Evolutionary conservation across 2,329 filamentous ascomycete genomes (phyloP).

Genomic region (Ophiostoma pallidulum): DNA sequence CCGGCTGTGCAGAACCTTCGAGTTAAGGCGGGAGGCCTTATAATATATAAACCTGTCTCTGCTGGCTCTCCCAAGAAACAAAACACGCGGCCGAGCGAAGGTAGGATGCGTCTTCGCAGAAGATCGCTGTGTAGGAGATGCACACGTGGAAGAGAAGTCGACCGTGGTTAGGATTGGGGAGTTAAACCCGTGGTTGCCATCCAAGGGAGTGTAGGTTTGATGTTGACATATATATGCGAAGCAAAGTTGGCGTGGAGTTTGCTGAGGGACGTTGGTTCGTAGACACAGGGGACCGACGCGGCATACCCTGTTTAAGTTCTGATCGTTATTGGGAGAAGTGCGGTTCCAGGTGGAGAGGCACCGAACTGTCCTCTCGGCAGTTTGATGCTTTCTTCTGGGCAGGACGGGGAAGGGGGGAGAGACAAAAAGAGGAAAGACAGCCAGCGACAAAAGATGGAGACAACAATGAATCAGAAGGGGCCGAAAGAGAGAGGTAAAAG

Average conservation of each 20-base stretch:
- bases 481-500: not conserved
- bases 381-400: not conserved
- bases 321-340: not conserved
- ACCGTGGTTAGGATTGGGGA: too few relatives aligned
- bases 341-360: too few relatives aligned
- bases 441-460: not conserved
- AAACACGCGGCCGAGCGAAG: too few relatives aligned
- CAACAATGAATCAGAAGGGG: not conserved
- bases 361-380: not conserved
- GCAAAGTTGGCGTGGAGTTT: not conserved
- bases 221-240: constrained; percentile 1
- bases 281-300: not conserved
- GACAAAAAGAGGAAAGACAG: not conserved
- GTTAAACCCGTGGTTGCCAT: not conserved
- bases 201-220: not conserved
- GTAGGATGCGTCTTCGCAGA: too few relatives aligned
- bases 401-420: not conserved
- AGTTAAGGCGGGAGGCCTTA: too few relatives aligned
- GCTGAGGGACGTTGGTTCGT: not conserved
- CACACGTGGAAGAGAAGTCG: too few relatives aligned
- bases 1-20: too few relatives aligned
- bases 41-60: too few relatives aligned
- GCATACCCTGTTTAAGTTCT: constrained; percentile 4
- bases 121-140: too few relatives aligned
- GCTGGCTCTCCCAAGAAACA: too few relatives aligned